Conservation (phyloP, 495 filamentous ascomycete species). For the Choiromyces venosus region DNA sequence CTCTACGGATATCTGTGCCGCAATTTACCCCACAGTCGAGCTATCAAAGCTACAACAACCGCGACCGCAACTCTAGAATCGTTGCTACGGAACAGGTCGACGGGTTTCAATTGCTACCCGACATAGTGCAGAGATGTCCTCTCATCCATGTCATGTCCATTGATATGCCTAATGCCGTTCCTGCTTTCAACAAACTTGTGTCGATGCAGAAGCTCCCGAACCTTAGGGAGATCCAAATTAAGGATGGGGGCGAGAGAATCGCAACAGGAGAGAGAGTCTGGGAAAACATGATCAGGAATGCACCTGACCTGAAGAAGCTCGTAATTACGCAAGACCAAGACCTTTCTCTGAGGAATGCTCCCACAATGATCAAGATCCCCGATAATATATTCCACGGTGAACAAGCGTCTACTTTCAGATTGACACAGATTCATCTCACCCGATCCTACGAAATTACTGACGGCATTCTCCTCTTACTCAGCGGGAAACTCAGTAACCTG, state of each 20-base stretch:
- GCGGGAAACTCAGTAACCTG: slow-evolving; percentile 22
- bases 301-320: slow-evolving; percentile 33
- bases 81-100: background rate
- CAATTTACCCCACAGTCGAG: background rate
- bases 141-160: background rate
- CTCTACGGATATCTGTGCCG: background rate
- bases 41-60: slow-evolving; percentile 3
- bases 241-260: slow-evolving; percentile 31
- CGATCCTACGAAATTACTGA: slow-evolving; percentile 33
- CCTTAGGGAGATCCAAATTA: slow-evolving; percentile 34
- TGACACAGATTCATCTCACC: slow-evolving; percentile 33
- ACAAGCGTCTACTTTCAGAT: background rate
- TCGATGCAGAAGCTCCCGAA: slow-evolving; percentile 18
- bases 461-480: slow-evolving; percentile 17
- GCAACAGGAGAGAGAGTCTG: slow-evolving; percentile 11
- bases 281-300: slow-evolving; percentile 22
- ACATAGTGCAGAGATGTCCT: background rate
- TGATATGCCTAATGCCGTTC: background rate
- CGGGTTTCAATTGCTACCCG: background rate
- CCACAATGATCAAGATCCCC: slow-evolving; percentile 20
- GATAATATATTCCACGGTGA: slow-evolving; percentile 3
- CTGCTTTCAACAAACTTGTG: background rate
- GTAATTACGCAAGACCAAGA: slow-evolving; percentile 17
- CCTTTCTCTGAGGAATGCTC: slow-evolving; percentile 30
- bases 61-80: background rate